Conservation (phyloP, 176 grass and related monocot genomes). For the Musa schizocarpa region DNA sequence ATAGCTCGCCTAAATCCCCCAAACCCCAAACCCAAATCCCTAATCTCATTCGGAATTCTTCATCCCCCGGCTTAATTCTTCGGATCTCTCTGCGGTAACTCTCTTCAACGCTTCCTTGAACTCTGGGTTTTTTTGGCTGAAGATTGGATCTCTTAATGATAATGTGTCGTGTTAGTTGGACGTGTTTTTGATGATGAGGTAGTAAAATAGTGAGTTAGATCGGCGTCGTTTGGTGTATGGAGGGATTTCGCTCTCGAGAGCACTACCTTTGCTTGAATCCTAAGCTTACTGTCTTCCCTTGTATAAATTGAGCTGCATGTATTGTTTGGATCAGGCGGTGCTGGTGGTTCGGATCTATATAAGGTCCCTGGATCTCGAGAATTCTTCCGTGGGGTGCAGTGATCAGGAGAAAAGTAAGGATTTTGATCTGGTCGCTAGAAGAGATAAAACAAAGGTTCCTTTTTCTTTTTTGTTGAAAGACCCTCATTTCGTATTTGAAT, state of each 20-base stretch:
- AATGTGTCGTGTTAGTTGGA: neutral
- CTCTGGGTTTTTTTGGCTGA: too few species aligned
- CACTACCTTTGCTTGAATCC: conserved; percentile 1
- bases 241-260: neutral
- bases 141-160: too few species aligned
- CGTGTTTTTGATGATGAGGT: neutral
- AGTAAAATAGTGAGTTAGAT: neutral
- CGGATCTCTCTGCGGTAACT: neutral
- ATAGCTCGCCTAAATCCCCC: neutral
- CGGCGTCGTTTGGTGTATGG: neutral
- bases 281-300: neutral
- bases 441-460: too few species aligned
- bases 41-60: neutral
- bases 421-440: neutral
- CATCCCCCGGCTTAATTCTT: neutral
- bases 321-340: neutral
- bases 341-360: conserved; percentile 6
- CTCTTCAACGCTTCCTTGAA: too few species aligned
- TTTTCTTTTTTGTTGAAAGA: too few species aligned
- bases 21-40: neutral
- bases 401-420: neutral
- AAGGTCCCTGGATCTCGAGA: conserved; percentile 1
- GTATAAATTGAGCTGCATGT: neutral
- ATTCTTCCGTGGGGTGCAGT: neutral
- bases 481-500: neutral